Conservation (phyloP, 2,329 filamentous ascomycete genomes). For the Cercospora berteroae region DNA sequence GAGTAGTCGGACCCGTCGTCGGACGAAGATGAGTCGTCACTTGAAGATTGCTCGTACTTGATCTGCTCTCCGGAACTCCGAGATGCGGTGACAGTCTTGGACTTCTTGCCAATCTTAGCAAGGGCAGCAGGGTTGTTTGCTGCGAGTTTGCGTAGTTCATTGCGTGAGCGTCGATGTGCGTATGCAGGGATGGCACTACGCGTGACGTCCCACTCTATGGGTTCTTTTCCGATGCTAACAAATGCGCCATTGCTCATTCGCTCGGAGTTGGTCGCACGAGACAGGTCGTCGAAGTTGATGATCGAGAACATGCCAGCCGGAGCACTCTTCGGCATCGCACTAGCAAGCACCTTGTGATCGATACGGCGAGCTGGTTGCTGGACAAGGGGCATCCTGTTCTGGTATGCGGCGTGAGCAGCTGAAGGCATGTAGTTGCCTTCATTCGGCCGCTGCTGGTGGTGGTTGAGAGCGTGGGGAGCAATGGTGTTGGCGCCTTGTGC, state of each 20-base stretch:
- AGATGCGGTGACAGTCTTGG: constrained; percentile 24
- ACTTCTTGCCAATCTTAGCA: constrained; percentile 40
- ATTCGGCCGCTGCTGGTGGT: constrained; percentile 8
- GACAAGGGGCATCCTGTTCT: constrained; percentile 10
- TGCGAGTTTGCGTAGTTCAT: constrained; percentile 46
- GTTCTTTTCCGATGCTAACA: constrained; percentile 44
- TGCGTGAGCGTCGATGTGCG: constrained; percentile 45
- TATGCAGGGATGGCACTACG: constrained; percentile 48
- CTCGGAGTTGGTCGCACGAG: constrained; percentile 45
- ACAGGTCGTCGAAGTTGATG: constrained; percentile 43
- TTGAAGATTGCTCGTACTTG: constrained; percentile 43
- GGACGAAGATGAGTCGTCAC: constrained; percentile 48
- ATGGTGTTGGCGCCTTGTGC: constrained; percentile 29
- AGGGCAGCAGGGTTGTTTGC: constrained; percentile 44
- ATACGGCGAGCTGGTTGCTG: constrained; percentile 19
- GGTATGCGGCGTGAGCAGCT: constrained; percentile 15
- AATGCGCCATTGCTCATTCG: constrained; percentile 42
- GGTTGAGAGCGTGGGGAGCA: constrained; percentile 35
- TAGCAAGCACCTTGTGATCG: constrained; percentile 30
- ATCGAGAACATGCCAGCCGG: constrained; percentile 42
- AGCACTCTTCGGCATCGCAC: constrained; percentile 32
- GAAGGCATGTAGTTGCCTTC: constrained; percentile 20
- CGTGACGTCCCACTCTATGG: constrained; percentile 45
- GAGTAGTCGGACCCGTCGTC: constrained; percentile 53
- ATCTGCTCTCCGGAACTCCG: constrained; percentile 13